Evolutionary conservation across 2,329 filamentous ascomycete species (phyloP), one percentile per base, ranked within the genome.

Genomic region (Calycina marina): DNA sequence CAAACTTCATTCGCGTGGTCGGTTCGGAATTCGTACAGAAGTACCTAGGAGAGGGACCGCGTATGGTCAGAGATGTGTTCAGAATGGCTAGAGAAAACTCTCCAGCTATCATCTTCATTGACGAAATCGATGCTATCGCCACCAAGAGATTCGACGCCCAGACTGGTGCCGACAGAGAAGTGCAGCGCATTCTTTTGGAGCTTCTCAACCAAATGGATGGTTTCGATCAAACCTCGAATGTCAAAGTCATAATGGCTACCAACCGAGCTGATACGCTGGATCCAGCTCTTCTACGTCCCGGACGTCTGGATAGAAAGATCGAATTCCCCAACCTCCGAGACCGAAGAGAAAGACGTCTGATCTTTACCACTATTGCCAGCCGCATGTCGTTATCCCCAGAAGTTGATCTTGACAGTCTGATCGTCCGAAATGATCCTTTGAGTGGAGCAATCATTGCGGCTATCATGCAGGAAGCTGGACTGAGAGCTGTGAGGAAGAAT

Each of bases 231-330:
- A 93, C 85, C 0, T 82, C 84, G 56, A 98, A 98, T 59, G 90
- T 98, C 60, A 98, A 98, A 66, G 90, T 98, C 56, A 98, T 98
- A 63, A 98, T 98, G 90, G 90, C 90, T 45, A 98, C 90, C 46
- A 98, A 98, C 66, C 80, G 90, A 56, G 88, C 90, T 44, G 90
- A 96, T 58, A 98, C 90, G 5, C 70, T 98, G 43, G 90, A 98
- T 55, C 90, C 90, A 11, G 90, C 90, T 25, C 69, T 98, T 40
- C 72, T 98, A 40, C 84, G 90, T 49, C 90, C 90, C 18, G 90
- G 90, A 45, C 85, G 90, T 64, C 69, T 98, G 37, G 90, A 98
- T 60, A 72, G 90, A 54, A 98, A 98, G 69, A 98, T 98, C 45
- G 90, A 98, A 59, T 98, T 98, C 59, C 90, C 90, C n/a, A 85